Conservation (phyloP, 345 rosid genomes). For the Combretum micranthum region DNA sequence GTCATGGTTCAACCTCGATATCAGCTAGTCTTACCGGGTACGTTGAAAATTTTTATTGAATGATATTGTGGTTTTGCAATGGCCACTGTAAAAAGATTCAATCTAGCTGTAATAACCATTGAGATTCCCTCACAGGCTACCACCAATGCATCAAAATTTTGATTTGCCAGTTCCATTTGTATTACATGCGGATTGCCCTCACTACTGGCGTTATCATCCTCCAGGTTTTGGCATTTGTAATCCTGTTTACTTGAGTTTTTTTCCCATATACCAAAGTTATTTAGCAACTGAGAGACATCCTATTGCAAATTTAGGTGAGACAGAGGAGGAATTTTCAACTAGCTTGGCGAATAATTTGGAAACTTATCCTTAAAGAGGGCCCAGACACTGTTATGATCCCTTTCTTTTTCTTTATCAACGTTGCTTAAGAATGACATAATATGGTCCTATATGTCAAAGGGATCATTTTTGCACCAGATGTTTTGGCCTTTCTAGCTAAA, state of each 20-base stretch:
- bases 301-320: slow-evolving; percentile 47
- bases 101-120: neutral
- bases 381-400: slow-evolving; percentile 67
- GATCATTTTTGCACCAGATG: slow-evolving; percentile 3
- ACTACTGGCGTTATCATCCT: slow-evolving; percentile 93
- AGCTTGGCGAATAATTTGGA: slow-evolving; percentile 86
- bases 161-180: slow-evolving; percentile 97
- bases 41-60: neutral
- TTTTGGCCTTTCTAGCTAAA: slow-evolving; percentile 8
- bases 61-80: neutral
- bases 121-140: slow-evolving; percentile 41
- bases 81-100: neutral
- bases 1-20: slow-evolving; percentile 89
- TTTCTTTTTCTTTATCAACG: slow-evolving; percentile 3
- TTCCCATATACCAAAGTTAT: neutral
- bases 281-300: slow-evolving; percentile 1
- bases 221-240: slow-evolving; percentile 42
- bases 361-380: slow-evolving; percentile 88
- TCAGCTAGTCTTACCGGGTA: slow-evolving; percentile 99
- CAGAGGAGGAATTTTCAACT: slow-evolving; percentile 90
- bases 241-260: neutral
- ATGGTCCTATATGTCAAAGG: neutral
- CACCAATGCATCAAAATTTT: slow-evolving; percentile 83
- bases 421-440: neutral
- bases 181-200: slow-evolving; percentile 93